Base-by-base conservation (phyloP, 2,329 filamentous ascomycete species). In the Polychaeton citri region DNA sequence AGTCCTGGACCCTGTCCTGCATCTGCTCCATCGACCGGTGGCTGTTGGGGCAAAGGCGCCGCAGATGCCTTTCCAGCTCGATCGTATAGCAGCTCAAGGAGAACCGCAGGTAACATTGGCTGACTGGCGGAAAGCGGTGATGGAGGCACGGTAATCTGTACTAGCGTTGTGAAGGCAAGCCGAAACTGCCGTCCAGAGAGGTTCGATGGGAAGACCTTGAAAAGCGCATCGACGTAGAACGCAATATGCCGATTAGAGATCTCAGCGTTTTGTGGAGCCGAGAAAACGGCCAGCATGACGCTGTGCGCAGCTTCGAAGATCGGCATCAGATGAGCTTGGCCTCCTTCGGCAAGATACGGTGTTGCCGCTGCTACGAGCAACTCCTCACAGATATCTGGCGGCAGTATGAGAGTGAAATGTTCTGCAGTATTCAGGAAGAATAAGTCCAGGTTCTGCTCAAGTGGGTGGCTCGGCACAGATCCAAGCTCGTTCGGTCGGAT, bases 261-360 rank as follows among this genome's bases (percentile, higher is more conserved):
- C 12, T 72, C 61, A 13, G 79, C 75, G 47, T 86, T 87, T 43
- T 82, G 77, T 1, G 86, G 83, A 35, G 82, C 80, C 0, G 82
- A 82, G 32, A 94, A 74, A 3, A 84, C 77, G 2, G 87, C 76
- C 5, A 95, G 72, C 45, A 84, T 73, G 30, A 87, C 74, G 44
- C 80, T 82, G 60, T 95, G 87, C 0, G 86, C 84, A 1, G 87
- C 76, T 58, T 95, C 87, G 49, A 92, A 93, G n/a, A 92, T 74
- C 28, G 77, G 70, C 2, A 78, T 60, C 7, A 81, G 64, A 32
- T 71, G 61, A 16, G 63, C 60, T 43, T 74, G 70, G 13, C 66
- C 66, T 18, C 68, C 71, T n/a, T 71, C 62, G 30, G 68, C 65
- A 3, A 95, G 72, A 52, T 93, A 90, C 1, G 79, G 72, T 4